Percentiles rank a stretch among this genome's conserved stretches.
These are phyloP conservation scores for Talaromyces sp. DNA, from an alignment of 2,329 filamentous ascomycete genomes.

Conservation along the genomic window DNA sequence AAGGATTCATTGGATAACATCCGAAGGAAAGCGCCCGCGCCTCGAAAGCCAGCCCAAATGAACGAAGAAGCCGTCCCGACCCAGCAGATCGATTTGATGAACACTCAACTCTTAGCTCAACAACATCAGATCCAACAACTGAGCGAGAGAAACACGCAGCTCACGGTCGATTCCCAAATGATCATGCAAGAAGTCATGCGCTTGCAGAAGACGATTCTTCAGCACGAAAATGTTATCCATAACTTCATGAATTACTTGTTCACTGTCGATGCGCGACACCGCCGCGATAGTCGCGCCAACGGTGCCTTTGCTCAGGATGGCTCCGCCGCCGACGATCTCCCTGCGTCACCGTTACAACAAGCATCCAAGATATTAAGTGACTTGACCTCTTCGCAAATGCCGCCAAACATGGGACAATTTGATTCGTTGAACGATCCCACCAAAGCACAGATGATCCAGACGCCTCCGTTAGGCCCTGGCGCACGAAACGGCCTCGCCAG, in stretches of 20 bases:
- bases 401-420: slow-evolving; percentile 61
- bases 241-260: slow-evolving; percentile 68
- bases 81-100: slow-evolving; percentile 85
- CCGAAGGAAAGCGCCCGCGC: slow-evolving; percentile 86
- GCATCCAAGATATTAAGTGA: slow-evolving; percentile 64
- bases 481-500: slow-evolving; percentile 44
- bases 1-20: slow-evolving; percentile 98
- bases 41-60: slow-evolving; percentile 66
- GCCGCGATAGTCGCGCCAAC: slow-evolving; percentile 56
- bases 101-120: slow-evolving; percentile 81
- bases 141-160: slow-evolving; percentile 78
- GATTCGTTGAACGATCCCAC: slow-evolving; percentile 63
- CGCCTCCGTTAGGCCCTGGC: slow-evolving; percentile 52
- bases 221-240: slow-evolving; percentile 68
- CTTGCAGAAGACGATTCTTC: slow-evolving; percentile 67
- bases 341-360: slow-evolving; percentile 65
- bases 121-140: slow-evolving; percentile 88
- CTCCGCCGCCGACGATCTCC: slow-evolving; percentile 57
- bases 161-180: slow-evolving; percentile 64
- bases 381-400: slow-evolving; percentile 59
- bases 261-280: slow-evolving; percentile 61
- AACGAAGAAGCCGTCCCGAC: slow-evolving; percentile 74
- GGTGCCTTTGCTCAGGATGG: slow-evolving; percentile 38
- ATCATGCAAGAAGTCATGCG: slow-evolving; percentile 63
- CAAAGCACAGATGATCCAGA: slow-evolving; percentile 55